These are phyloP conservation scores for Gnaphalium uliginosum DNA, from an alignment of 129 eudicot species.

Conservation along the genomic window DNA sequence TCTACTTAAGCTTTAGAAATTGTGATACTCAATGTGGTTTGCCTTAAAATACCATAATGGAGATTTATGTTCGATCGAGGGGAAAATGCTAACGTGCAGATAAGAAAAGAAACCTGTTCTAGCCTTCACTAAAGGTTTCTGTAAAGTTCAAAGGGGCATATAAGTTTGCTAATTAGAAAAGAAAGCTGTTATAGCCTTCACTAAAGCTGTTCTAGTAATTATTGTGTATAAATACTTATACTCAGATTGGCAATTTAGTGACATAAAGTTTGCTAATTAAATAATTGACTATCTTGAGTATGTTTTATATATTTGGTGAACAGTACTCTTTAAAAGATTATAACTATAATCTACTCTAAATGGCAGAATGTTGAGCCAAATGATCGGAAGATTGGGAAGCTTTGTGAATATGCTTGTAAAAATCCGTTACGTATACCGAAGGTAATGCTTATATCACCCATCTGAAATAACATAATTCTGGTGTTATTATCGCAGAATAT, in stretches of 20 bases:
- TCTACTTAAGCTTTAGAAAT: neutral
- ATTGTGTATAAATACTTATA: neutral
- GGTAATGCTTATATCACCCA: slow-evolving; percentile 38
- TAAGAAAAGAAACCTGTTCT: neutral
- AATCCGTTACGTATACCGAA: slow-evolving; percentile 81
- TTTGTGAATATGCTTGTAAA: slow-evolving; percentile 76
- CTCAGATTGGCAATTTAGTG: neutral
- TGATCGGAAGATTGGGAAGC: slow-evolving; percentile 81
- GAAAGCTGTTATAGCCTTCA: neutral
- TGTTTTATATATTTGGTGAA: neutral
- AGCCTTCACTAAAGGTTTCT: neutral
- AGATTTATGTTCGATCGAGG: slow-evolving; percentile 1
- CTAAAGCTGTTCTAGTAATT: neutral
- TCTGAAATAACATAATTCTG: neutral
- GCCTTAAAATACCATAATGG: neutral
- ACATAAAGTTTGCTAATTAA: neutral
- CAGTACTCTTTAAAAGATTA: neutral
- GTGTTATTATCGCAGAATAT: neutral
- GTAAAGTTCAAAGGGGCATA: neutral
- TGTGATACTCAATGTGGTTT: neutral
- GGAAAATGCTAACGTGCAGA: slow-evolving; percentile 21
- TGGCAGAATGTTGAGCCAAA: slow-evolving; percentile 74
- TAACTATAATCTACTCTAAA: slow-evolving; percentile 8
- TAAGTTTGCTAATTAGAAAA: neutral
- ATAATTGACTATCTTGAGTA: slow-evolving; percentile 13